Percentiles rank a stretch among this genome's conserved stretches.
Conservation (phyloP, 495 filamentous ascomycete species). For the Lichina pygmaea region DNA sequence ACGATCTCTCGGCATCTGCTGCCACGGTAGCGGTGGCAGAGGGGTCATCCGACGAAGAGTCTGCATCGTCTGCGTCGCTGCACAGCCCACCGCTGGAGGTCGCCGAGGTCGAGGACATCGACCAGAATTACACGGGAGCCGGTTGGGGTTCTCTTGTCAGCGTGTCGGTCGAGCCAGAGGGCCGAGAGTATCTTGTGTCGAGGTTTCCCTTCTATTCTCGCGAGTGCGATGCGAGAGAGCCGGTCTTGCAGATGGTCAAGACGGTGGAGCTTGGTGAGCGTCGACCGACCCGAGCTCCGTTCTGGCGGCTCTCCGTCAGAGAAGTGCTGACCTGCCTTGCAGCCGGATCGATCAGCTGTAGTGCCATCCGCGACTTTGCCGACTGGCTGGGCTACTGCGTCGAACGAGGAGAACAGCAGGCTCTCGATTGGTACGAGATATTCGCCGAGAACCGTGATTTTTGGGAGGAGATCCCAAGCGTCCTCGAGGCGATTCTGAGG, state of each 20-base stretch:
- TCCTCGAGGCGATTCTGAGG: slow-evolving; percentile 18
- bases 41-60: slow-evolving; percentile 7
- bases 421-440: slow-evolving; percentile 9
- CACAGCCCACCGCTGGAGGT: slow-evolving; percentile 27
- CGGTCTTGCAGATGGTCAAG: slow-evolving; percentile 12
- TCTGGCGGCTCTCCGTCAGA: background rate
- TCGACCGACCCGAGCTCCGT: background rate
- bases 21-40: background rate
- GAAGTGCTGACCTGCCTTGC: background rate
- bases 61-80: slow-evolving; percentile 20
- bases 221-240: slow-evolving; percentile 11
- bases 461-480: slow-evolving; percentile 22
- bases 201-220: slow-evolving; percentile 5
- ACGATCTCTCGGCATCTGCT: background rate
- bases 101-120: slow-evolving; percentile 27
- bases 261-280: slow-evolving; percentile 20
- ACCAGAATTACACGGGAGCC: slow-evolving; percentile 21
- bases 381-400: slow-evolving; percentile 12
- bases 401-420: slow-evolving; percentile 4
- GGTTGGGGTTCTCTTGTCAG: slow-evolving; percentile 11
- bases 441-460: slow-evolving; percentile 18
- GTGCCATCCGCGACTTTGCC: slow-evolving; percentile 2
- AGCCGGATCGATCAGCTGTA: background rate
- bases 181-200: slow-evolving; percentile 3
- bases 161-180: slow-evolving; percentile 3